These are phyloP conservation scores for Escovopsis weberi DNA, from an alignment of 2,329 filamentous ascomycete species.

Conservation along the genomic window DNA sequence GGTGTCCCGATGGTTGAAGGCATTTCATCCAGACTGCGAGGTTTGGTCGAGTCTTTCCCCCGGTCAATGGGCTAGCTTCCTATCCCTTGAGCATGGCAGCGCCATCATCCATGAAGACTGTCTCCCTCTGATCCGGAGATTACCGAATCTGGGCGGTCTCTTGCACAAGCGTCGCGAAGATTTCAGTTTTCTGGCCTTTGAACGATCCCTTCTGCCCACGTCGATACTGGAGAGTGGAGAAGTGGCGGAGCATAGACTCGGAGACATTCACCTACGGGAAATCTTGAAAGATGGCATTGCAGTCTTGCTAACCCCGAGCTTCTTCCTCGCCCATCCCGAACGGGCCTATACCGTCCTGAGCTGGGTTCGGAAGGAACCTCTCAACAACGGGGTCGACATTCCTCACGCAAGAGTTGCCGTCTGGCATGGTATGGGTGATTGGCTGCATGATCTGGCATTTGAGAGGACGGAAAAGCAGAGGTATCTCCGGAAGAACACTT, in stretches of 20 bases:
- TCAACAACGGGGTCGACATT: conserved; percentile 3
- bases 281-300: conserved; percentile 19
- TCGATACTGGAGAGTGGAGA: conserved; percentile 7
- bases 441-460: conserved; percentile 14
- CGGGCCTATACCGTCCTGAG: conserved; percentile 20
- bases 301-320: conserved; percentile 28
- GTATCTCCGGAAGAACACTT: not conserved
- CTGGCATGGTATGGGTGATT: conserved; percentile 15
- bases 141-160: conserved; percentile 22
- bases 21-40: conserved; percentile 23
- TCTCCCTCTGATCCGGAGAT: conserved; percentile 21
- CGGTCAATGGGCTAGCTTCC: conserved; percentile 35
- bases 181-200: conserved; percentile 27
- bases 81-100: conserved; percentile 12
- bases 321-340: conserved; percentile 23
- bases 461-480: not conserved
- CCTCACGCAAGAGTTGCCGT: conserved; percentile 15
- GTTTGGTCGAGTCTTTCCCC: conserved; percentile 25
- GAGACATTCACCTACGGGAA: conserved; percentile 13
- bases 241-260: conserved; percentile 3
- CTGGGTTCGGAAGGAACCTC: conserved; percentile 18
- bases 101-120: conserved; percentile 33
- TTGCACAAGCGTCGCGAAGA: conserved; percentile 15
- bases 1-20: conserved; percentile 30
- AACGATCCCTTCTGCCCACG: conserved; percentile 14